Conservation (phyloP, 139 green algal genomes). For the Tetradesmus obliquus region DNA sequence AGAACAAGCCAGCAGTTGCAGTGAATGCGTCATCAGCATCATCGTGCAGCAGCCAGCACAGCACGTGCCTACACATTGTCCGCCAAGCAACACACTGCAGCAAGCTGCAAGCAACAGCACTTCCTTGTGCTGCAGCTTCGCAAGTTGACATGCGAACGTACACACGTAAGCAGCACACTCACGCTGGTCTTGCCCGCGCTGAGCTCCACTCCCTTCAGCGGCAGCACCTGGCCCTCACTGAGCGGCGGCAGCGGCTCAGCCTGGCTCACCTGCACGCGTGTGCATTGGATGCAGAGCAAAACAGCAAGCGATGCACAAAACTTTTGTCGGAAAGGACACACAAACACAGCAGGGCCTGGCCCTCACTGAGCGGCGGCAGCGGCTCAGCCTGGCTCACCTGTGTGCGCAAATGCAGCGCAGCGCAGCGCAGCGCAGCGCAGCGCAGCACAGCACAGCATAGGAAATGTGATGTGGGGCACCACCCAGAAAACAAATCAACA, state of each 20-base stretch:
- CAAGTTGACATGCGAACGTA: no score
- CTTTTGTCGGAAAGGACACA: no score
- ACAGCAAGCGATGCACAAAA: background rate
- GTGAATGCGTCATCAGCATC: background rate
- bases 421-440: no score
- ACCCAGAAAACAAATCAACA: no score
- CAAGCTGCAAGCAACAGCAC: no score
- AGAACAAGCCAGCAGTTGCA: background rate
- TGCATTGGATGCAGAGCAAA: background rate
- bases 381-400: conserved; percentile 66
- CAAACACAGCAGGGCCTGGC: conserved; percentile 55
- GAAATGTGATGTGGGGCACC: no score
- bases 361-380: conserved; percentile 71
- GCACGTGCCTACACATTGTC: background rate
- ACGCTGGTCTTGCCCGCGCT: conserved; percentile 36
- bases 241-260: conserved; percentile 75
- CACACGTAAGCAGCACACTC: background rate
- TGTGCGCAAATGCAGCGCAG: background rate
- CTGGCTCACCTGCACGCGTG: conserved; percentile 55
- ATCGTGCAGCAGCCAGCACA: background rate
- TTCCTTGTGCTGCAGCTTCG: no score
- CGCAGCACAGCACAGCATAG: no score
- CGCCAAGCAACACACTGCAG: background rate
- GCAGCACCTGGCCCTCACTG: conserved; percentile 64
- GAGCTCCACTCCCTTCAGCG: conserved; percentile 74